Conservation (phyloP, 2,329 filamentous ascomycete genomes). For the Tolypocladium album region DNA sequence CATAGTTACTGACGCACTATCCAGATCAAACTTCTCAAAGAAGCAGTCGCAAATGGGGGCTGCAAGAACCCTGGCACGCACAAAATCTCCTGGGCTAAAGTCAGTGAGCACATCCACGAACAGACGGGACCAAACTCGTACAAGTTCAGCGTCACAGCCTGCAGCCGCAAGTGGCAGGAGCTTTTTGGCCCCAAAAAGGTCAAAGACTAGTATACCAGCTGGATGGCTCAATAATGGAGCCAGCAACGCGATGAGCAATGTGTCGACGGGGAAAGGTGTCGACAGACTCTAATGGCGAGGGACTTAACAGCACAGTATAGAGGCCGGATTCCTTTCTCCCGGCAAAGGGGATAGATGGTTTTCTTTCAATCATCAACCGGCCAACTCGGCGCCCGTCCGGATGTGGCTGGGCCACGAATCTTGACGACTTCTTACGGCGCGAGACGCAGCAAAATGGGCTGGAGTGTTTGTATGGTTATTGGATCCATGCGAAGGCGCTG, state of each 20-base stretch:
- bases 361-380: background rate
- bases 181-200: slow-evolving; percentile 12
- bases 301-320: background rate
- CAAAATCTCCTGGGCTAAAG: slow-evolving; percentile 45
- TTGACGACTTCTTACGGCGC: background rate
- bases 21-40: slow-evolving; percentile 33
- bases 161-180: slow-evolving; percentile 46
- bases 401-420: background rate
- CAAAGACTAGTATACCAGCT: too few relatives aligned
- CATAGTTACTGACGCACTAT: background rate
- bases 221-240: too few relatives aligned
- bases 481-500: background rate
- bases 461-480: background rate
- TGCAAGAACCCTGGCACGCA: slow-evolving; percentile 14
- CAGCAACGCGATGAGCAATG: background rate
- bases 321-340: background rate
- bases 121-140: slow-evolving; percentile 40
- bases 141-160: slow-evolving; percentile 47
- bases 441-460: background rate
- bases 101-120: slow-evolving; percentile 40
- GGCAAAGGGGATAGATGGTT: background rate
- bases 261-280: background rate
- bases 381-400: background rate
- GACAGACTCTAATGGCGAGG: background rate
- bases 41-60: slow-evolving; percentile 29